Conservation (phyloP, 2,329 filamentous ascomycete genomes). For the Penicillium psychrosexuale region DNA sequence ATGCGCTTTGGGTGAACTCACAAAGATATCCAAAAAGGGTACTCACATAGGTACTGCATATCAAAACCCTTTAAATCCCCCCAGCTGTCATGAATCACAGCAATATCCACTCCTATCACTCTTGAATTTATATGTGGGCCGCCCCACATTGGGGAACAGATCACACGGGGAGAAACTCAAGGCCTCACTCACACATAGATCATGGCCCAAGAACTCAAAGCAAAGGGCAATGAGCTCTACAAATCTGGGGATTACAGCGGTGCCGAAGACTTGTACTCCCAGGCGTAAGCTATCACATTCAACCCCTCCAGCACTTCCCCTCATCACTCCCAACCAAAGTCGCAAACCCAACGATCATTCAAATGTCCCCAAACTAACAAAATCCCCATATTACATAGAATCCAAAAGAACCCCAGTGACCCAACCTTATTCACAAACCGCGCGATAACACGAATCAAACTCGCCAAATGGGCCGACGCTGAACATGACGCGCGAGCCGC, state of each 20-base stretch:
- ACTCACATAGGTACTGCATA: neutral
- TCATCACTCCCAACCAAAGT: neutral
- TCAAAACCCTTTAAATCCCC: neutral
- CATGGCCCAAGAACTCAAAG: conserved; percentile 42
- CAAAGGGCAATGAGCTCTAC: conserved; percentile 47
- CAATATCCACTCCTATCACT: conserved; percentile 5
- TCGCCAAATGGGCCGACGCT: conserved; percentile 69
- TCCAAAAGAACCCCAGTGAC: conserved; percentile 74
- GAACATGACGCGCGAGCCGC: conserved; percentile 74
- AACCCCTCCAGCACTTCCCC: neutral
- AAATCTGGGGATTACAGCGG: conserved; percentile 45
- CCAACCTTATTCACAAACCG: conserved; percentile 84
- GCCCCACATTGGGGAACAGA: conserved; percentile 23
- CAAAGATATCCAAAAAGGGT: neutral
- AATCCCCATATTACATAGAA: conserved; percentile 47
- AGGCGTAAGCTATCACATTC: conserved; percentile 37
- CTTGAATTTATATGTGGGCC: conserved; percentile 14
- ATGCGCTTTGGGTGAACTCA: neutral
- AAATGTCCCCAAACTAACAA: neutral
- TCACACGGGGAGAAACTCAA: conserved; percentile 7
- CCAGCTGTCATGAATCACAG: neutral
- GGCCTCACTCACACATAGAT: neutral
- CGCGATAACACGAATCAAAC: conserved; percentile 74
- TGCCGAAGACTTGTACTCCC: conserved; percentile 47
- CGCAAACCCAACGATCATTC: neutral